Conservation (phyloP, 208 protist genomes). For the Wallacemonas collosoma region DNA sequence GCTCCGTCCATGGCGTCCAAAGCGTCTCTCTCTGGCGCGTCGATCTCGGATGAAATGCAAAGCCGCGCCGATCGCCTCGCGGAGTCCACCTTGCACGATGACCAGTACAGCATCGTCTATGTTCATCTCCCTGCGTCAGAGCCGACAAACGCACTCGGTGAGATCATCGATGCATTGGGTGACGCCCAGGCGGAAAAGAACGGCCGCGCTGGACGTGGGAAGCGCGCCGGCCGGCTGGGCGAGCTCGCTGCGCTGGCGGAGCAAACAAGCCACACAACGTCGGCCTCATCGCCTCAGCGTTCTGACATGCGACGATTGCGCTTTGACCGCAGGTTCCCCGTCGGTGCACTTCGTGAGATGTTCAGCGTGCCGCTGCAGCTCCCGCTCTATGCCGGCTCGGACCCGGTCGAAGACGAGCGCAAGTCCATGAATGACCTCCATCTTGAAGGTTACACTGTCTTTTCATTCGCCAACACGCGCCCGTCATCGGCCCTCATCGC, state of each 20-base stretch:
- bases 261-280: neutral
- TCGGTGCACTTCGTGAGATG: slow-evolving; percentile 67
- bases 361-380: slow-evolving; percentile 28
- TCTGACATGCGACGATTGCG: slow-evolving; percentile 42
- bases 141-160: slow-evolving; percentile 11
- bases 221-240: slow-evolving; percentile 3
- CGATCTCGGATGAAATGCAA: neutral
- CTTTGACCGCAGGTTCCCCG: slow-evolving; percentile 42
- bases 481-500: slow-evolving; percentile 12
- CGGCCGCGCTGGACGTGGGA: neutral
- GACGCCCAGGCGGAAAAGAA: neutral
- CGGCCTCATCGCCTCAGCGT: neutral
- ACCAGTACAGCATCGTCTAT: slow-evolving; percentile 17
- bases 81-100: slow-evolving; percentile 10
- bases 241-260: neutral
- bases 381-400: slow-evolving; percentile 33
- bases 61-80: neutral
- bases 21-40: neutral
- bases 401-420: slow-evolving; percentile 26
- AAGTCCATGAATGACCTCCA: slow-evolving; percentile 18
- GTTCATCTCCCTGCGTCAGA: slow-evolving; percentile 1
- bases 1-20: neutral
- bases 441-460: slow-evolving; percentile 19
- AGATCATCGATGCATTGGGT: neutral
- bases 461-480: slow-evolving; percentile 14